A percentile compares a stretch with the other conserved stretches of the same genome.
These are phyloP conservation scores for Lepidium campestre DNA, from an alignment of 441 rosid species.

Conservation along the genomic window DNA sequence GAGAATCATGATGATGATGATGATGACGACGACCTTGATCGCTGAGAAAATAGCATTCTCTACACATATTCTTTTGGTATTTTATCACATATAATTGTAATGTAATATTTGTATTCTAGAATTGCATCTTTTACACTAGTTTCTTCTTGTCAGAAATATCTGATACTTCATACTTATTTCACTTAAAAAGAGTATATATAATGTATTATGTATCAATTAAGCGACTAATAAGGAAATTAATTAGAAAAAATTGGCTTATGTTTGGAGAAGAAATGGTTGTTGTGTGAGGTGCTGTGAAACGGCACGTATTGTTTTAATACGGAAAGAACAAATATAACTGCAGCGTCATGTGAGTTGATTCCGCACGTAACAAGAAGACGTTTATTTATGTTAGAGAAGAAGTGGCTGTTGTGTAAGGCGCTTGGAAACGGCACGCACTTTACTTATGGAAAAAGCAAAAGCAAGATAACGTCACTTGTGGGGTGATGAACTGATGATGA, in stretches of 20 bases:
- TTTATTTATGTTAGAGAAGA: not conserved
- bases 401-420: not conserved
- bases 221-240: not conserved
- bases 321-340: not conserved
- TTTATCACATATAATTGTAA: slow-evolving; percentile 2
- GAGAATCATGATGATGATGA: slow-evolving; percentile 14
- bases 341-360: slow-evolving; percentile 7
- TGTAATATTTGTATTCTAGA: slow-evolving; percentile 10
- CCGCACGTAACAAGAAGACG: not conserved
- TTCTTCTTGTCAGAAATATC: not conserved
- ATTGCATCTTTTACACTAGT: slow-evolving; percentile 1
- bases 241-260: not conserved
- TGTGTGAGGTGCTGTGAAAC: not conserved
- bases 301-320: not conserved
- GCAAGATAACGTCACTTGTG: slow-evolving; percentile 4
- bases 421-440: not conserved
- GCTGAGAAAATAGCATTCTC: slow-evolving; percentile 7
- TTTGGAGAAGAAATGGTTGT: not conserved
- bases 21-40: slow-evolving; percentile 12
- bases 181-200: not conserved
- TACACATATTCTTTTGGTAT: slow-evolving; percentile 1
- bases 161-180: not conserved
- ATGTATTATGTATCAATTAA: not conserved
- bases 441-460: not conserved
- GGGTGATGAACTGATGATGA: slow-evolving; percentile 18